These are phyloP conservation scores for Filosporella fistucella DNA, from an alignment of 495 filamentous ascomycete species.

Conservation along the genomic window DNA sequence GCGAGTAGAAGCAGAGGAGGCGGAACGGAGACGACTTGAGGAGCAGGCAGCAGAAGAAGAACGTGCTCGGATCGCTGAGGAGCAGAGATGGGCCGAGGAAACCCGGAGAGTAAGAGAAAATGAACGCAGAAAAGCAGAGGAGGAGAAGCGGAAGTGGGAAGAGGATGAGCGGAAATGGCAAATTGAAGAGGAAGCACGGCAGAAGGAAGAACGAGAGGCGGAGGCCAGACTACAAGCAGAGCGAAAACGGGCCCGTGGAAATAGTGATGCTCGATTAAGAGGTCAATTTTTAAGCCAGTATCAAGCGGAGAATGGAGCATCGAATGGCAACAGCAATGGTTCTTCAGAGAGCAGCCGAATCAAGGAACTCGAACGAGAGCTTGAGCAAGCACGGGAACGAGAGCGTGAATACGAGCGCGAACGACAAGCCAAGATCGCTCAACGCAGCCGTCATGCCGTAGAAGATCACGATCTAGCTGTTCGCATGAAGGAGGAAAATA, in stretches of 20 bases:
- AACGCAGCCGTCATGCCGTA: constrained; percentile 8
- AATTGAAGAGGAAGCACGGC: constrained; percentile 70
- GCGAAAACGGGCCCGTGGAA: constrained; percentile 52
- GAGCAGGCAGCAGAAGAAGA: constrained; percentile 62
- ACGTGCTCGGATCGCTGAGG: constrained; percentile 61
- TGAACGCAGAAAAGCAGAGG: constrained; percentile 63
- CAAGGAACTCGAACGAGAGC: constrained; percentile 76
- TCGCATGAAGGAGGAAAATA: constrained; percentile 29
- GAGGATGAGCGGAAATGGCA: constrained; percentile 82
- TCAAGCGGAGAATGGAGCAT: constrained; percentile 51
- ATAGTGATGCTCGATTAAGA: constrained; percentile 62
- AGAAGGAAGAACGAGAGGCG: constrained; percentile 68
- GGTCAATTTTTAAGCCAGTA: constrained; percentile 88
- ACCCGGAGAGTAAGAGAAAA: constrained; percentile 61
- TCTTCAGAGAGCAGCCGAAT: constrained; percentile 50
- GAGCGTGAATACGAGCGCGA: constrained; percentile 82
- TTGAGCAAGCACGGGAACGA: constrained; percentile 79
- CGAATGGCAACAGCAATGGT: constrained; percentile 6
- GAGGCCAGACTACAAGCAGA: constrained; percentile 64
- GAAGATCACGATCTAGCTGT: constrained; percentile 24
- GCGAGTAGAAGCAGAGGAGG: constrained; percentile 59
- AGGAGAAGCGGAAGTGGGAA: constrained; percentile 78
- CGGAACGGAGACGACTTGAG: constrained; percentile 52
- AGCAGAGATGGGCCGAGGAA: constrained; percentile 77
- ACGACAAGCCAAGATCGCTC: constrained; percentile 52